Base-by-base conservation (phyloP, 2,329 filamentous ascomycete genomes). In the Paradendryphiella salina region DNA sequence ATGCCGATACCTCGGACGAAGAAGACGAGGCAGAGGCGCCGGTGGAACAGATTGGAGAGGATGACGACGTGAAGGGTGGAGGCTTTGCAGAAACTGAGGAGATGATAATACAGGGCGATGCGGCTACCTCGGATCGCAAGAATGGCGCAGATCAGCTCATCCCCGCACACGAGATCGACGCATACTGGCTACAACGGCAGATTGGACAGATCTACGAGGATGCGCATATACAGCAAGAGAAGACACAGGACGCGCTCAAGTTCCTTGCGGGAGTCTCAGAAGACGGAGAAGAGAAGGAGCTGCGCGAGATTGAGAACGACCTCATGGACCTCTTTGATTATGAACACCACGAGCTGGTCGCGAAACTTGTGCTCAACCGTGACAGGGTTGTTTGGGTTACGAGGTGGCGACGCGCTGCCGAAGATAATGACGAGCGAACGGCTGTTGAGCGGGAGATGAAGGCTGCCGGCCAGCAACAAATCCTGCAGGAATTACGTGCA, bases 281-380 rank as follows among this genome's bases (percentile, higher is more conserved):
- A 42, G 87, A 88, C 47, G 91, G 88, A 13, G 87, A 93, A 52
- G 90, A 95, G 66, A 92, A 89, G 72, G 82, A 89, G 11, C 79
- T 97, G 23, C 86, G 93, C 65, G 93, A 99, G 67, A 92, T 97
- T 48, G 94, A 99, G 69, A 99, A 99, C 73, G 94, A 99, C 57
- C 80, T 99, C 50, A 97, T 97, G 89, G 94, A 96, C 65, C 82
- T 99, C 0, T 97, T 99, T 64, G 94, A 99, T 66, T 99, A 96
- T 66, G 93, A 97, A 65, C 89, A 96, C 67, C 90, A 95, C 54
- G 91, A 96, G 58, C 81, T 96, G 46, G 94, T 97, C 20, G 87
- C 90, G 58, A 93, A 90, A 73, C 82, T 99, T 13, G 91, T 97
- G 49, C 85, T 87, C 61, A 99, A 99, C 73, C 84, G 90, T 50